phyloP scores from a whole-genome alignment of 495 filamentous ascomycete genomes.

The Margaritispora aquatica region DNA sequence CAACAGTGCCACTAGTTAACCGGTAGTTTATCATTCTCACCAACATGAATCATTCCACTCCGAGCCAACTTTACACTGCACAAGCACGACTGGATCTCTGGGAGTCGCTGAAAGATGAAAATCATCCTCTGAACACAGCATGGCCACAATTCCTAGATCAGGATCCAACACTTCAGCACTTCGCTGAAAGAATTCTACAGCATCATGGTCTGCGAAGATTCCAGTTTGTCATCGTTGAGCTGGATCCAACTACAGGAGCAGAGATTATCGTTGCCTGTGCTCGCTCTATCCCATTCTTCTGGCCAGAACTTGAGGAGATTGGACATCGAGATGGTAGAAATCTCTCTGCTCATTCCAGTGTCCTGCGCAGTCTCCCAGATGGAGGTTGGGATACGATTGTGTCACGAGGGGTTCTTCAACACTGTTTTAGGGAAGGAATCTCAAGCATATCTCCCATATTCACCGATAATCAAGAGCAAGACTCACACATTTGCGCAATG shows the following conservation, averaged over 20 bases:
- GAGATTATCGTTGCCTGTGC: neutral
- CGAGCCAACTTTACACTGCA: too few species aligned
- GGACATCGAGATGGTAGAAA: neutral
- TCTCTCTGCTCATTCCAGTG: neutral
- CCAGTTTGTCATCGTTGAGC: neutral
- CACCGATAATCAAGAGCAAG: too few species aligned
- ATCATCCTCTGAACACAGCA: neutral
- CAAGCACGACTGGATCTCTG: neutral
- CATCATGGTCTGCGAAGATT: neutral
- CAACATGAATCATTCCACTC: too few species aligned
- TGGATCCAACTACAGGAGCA: neutral
- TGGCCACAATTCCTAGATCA: conserved; percentile 2
- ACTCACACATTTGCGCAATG: neutral
- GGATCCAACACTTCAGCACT: neutral
- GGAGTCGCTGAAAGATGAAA: neutral
- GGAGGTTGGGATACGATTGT: conserved; percentile 1
- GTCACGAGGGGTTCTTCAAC: neutral
- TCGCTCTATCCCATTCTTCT: conserved; percentile 3
- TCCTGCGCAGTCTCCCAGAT: neutral
- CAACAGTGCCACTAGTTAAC: too few species aligned
- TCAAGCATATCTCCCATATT: too few species aligned
- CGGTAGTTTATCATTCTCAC: too few species aligned
- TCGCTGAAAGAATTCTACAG: neutral
- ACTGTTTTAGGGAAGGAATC: neutral
- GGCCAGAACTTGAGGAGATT: neutral